Base-by-base conservation (phyloP, 2,329 filamentous ascomycete species). In the Fusarium sp. region DNA sequence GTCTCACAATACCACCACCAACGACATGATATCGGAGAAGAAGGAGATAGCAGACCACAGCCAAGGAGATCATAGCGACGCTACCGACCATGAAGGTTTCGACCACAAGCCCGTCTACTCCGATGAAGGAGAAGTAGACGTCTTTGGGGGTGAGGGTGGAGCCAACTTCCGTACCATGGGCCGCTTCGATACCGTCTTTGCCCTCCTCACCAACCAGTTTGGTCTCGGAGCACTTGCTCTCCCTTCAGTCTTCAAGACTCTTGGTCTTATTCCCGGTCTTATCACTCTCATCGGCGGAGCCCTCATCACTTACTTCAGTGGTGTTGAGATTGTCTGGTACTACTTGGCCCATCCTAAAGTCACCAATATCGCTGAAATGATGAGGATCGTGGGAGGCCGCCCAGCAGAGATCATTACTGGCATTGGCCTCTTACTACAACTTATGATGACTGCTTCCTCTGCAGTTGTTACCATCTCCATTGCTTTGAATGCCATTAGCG, bases 401-500 rank as follows among this genome's bases (percentile, higher is more conserved):
- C 62, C 66, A 52, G 58, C 62, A 63, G 69, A 62, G 45, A 68
- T 69, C 29, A 4, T 71, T 24, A 27, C 45, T n/a, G 69, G 62
- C 29, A 57, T 71, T 29, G 50, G 62, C 35, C 62, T 71, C 22
- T 24, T 69, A 3, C 18, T 71, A 5, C 69, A 71, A 29, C 57
- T 69, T 14, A 67, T 70, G 14, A 66, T 72, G 66, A 67, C 67
- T 14, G 64, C 62, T 27, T 31, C 89, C 38, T 85, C 92, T 71
- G 90, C 92, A 79, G 90, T 89, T 76, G 84, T 92, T 59, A 88
- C 89, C 5, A 89, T 90, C 52, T 88, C 90, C 38, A 88, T 91
- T 76, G 92, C 91, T 76, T 85, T 92, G 68, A 92, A 92, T 81
- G 91, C 89, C 56, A 90, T 92, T 80, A 88, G 87, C n/a, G 83